Percentiles rank a stretch among this genome's conserved stretches.
Evolutionary conservation across 2,329 filamentous ascomycete species (phyloP).

Genomic region (Chlorencoelia australis): DNA sequence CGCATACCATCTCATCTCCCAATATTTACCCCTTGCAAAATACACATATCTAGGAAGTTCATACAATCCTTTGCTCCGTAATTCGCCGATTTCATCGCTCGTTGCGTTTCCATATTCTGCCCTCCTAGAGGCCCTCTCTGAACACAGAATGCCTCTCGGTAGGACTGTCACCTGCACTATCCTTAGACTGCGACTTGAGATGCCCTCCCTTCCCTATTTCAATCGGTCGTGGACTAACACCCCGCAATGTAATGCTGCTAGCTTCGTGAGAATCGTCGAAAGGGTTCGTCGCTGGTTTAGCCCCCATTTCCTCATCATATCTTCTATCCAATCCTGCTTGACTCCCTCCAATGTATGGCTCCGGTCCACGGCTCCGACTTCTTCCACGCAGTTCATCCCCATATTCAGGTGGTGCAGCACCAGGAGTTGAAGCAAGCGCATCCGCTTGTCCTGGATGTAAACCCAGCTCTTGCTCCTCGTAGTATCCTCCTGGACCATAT

Average conservation of each 20-base stretch:
- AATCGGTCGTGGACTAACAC: slow-evolving; percentile 69
- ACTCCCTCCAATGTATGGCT: slow-evolving; percentile 26
- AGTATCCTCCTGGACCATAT: slow-evolving; percentile 52
- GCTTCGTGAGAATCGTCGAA: slow-evolving; percentile 59
- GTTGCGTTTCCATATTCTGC: too few species aligned
- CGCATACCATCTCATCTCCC: too few species aligned
- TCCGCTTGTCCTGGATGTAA: slow-evolving; percentile 29
- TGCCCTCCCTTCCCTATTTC: slow-evolving; percentile 32
- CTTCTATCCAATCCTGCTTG: slow-evolving; percentile 35
- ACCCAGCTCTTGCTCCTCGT: slow-evolving; percentile 69
- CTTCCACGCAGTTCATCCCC: slow-evolving; percentile 31
- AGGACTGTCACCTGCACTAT: slow-evolving; percentile 39
- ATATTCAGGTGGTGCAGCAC: slow-evolving; percentile 28
- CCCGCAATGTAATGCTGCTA: slow-evolving; percentile 52
- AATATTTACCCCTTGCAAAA: too few species aligned
- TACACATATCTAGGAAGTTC: too few species aligned
- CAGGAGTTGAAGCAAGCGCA: slow-evolving; percentile 41
- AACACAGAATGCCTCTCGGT: slow-evolving; percentile 62
- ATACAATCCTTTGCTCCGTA: not conserved
- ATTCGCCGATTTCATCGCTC: slow-evolving; percentile 5
- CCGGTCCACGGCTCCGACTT: slow-evolving; percentile 38
- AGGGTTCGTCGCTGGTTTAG: slow-evolving; percentile 42
- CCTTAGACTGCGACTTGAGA: slow-evolving; percentile 23
- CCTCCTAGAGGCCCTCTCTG: slow-evolving; percentile 52
- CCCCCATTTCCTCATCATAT: slow-evolving; percentile 37